phyloP scores from a whole-genome alignment of 257 asterid genomes.

The Solanum sejunctum region DNA sequence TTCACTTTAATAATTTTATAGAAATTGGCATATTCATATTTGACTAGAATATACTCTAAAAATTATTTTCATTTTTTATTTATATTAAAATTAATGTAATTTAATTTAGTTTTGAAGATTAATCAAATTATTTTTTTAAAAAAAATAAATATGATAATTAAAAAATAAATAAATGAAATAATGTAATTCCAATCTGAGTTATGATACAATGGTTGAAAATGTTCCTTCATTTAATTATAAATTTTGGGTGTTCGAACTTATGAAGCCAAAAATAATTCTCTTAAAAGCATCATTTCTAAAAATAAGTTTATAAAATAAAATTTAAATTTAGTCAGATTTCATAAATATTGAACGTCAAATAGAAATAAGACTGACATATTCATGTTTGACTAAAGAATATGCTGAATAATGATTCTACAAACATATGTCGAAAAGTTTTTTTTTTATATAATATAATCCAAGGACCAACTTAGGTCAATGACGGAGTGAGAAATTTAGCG shows the following conservation, averaged over 20 bases:
- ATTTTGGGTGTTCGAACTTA: background rate
- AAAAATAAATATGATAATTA: no score
- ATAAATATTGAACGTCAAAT: accelerated
- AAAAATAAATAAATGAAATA: no score
- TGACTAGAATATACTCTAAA: background rate
- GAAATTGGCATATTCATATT: background rate
- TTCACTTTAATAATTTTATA: background rate
- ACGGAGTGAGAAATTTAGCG: no score
- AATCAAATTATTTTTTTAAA: no score
- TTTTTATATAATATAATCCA: background rate
- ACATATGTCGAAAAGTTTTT: background rate
- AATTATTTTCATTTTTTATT: background rate
- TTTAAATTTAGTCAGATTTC: accelerated
- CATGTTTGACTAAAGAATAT: background rate
- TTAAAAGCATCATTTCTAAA: accelerated
- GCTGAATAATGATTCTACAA: background rate
- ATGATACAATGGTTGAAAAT: no score
- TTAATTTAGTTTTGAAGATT: no score
- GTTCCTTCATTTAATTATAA: no score
- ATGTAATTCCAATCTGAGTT: no score
- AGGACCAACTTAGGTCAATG: background rate
- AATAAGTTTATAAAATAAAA: background rate
- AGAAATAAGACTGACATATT: background rate
- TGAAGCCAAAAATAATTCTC: background rate
- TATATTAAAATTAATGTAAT: no score